Evolutionary conservation across 2,329 filamentous ascomycete genomes (phyloP).

Genomic region (Cryphonectria naterciae): DNA sequence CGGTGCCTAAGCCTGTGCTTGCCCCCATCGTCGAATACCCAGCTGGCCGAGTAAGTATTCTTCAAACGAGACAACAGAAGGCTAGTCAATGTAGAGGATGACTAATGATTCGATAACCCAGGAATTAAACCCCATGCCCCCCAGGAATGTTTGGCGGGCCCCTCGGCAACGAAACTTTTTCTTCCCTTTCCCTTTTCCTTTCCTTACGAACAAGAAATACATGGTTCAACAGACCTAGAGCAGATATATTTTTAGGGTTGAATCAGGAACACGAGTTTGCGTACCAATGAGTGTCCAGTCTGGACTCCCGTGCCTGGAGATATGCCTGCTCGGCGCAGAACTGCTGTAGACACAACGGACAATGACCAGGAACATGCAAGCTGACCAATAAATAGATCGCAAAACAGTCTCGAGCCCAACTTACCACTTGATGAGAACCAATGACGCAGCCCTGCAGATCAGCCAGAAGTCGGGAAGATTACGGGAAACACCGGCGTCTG

Average conservation of each 20-base stretch:
- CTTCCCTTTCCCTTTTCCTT: neutral
- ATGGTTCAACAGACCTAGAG: neutral
- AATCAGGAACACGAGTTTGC: neutral
- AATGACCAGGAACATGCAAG: neutral
- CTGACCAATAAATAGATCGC: neutral
- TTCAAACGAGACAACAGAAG: neutral
- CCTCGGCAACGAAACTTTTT: neutral
- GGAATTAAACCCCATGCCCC: neutral
- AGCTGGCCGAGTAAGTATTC: neutral
- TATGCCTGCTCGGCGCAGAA: neutral
- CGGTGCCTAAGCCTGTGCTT: neutral
- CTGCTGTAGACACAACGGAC: neutral
- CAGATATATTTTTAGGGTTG: neutral
- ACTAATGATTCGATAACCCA: neutral
- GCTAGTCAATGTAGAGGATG: neutral
- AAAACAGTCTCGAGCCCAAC: neutral
- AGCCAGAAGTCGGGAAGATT: neutral
- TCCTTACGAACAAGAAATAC: neutral
- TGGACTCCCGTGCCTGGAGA: neutral
- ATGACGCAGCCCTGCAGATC: neutral
- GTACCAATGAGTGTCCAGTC: neutral
- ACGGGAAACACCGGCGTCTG: neutral
- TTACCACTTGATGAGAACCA: neutral
- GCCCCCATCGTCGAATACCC: neutral
- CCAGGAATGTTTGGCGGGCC: neutral